phyloP scores from a whole-genome alignment of 768 basidiomycete genomes.

The Leccinum rimulosum region DNA sequence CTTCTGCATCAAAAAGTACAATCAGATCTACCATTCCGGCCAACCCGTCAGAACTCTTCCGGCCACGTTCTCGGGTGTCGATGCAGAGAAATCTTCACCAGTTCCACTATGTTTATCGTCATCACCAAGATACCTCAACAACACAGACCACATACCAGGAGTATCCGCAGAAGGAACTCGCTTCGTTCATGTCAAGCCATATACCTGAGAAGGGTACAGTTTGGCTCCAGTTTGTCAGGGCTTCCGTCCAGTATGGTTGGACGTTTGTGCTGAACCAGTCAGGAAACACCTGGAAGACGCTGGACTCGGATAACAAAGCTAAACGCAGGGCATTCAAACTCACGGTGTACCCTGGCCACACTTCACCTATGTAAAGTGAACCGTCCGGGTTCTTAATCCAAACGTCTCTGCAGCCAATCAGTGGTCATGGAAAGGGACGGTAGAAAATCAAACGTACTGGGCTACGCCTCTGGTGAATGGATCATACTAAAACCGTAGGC shows the following conservation, averaged over 20 bases:
- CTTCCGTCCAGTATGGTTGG: conserved; percentile 56
- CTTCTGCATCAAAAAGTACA: background rate
- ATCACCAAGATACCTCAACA: background rate
- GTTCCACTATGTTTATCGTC: conserved; percentile 36
- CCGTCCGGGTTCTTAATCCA: conserved; percentile 75
- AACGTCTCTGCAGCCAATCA: conserved; percentile 42
- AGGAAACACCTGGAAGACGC: conserved; percentile 44
- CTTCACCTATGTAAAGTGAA: conserved; percentile 67
- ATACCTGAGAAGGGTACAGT: conserved; percentile 54
- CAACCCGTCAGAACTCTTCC: conserved; percentile 20
- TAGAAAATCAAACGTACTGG: conserved; percentile 35
- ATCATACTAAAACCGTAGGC: conserved; percentile 46
- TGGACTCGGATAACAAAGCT: background rate
- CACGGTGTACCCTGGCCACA: conserved; percentile 75
- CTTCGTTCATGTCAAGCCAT: conserved; percentile 71
- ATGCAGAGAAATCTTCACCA: conserved; percentile 53
- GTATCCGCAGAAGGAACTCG: conserved; percentile 58
- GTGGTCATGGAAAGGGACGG: background rate
- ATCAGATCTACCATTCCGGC: conserved; percentile 56
- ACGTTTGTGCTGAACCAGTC: conserved; percentile 58
- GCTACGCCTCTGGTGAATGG: conserved; percentile 63
- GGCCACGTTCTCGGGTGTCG: background rate
- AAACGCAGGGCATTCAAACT: conserved; percentile 5
- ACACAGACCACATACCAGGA: conserved; percentile 40
- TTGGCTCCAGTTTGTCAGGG: conserved; percentile 50